These are phyloP conservation scores for Massarina eburnea DNA, from an alignment of 2,329 filamentous ascomycete species.

Conservation along the genomic window DNA sequence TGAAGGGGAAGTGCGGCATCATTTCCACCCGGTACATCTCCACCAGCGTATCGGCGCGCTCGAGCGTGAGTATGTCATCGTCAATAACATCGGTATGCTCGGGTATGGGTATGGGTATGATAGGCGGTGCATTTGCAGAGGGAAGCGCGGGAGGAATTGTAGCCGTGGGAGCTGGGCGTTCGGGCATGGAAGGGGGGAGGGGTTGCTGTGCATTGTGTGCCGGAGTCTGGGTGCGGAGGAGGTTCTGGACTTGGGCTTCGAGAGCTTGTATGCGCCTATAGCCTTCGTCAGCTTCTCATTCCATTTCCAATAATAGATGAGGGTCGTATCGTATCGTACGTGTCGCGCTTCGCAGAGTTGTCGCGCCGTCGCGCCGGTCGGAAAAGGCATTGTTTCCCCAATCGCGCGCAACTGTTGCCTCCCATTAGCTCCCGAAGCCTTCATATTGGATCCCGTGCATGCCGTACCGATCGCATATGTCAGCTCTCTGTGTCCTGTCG, in stretches of 20 bases:
- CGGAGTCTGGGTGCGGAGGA: constrained; percentile 23
- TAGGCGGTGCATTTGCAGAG: no score
- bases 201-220: constrained; percentile 22
- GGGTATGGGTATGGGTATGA: constrained; percentile 1
- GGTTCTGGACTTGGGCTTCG: constrained; percentile 37
- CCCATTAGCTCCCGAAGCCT: neutral
- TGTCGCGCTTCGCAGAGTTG: constrained; percentile 40
- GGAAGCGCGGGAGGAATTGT: neutral
- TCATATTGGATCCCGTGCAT: neutral
- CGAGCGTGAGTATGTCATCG: constrained; percentile 28
- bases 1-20: constrained; percentile 44
- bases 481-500: constrained; percentile 26
- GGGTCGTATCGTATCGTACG: constrained; percentile 13
- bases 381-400: constrained; percentile 41
- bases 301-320: neutral
- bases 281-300: constrained; percentile 3
- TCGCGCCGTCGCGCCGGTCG: constrained; percentile 41
- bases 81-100: constrained; percentile 27
- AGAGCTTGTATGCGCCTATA: constrained; percentile 40
- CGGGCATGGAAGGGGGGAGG: constrained; percentile 17
- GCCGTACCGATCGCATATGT: constrained; percentile 31
- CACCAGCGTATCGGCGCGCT: constrained; percentile 29
- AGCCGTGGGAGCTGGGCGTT: constrained; percentile 7
- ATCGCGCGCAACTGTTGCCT: constrained; percentile 36
- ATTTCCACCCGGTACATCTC: constrained; percentile 38